A percentile compares a stretch with the other conserved stretches of the same genome.
Conservation (phyloP, 306 rosid genomes). For the Lablab purpureus region DNA sequence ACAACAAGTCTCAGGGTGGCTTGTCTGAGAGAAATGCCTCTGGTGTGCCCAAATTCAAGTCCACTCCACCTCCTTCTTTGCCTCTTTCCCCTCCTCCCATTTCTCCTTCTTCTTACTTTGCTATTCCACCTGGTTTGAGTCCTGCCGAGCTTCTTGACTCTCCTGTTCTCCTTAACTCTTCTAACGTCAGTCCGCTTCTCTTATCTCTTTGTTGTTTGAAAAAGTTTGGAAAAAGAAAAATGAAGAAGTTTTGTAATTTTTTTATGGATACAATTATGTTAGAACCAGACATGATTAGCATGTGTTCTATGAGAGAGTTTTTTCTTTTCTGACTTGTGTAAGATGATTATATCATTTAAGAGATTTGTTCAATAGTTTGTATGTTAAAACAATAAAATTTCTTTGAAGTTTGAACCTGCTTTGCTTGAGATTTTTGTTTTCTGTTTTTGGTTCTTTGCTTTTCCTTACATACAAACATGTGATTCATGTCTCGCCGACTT, state of each 20-base stretch:
- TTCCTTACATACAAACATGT: neutral
- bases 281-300: neutral
- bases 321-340: neutral
- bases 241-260: neutral
- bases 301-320: neutral
- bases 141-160: conserved; percentile 93
- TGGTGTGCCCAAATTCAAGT: conserved; percentile 90
- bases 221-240: neutral
- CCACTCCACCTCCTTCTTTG: conserved; percentile 81
- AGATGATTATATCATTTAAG: neutral
- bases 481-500: neutral
- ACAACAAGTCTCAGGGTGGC: conserved; percentile 50
- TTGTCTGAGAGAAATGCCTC: conserved; percentile 59
- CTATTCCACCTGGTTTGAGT: conserved; percentile 85
- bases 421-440: conserved; percentile 2
- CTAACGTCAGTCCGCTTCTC: conserved; percentile 57
- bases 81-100: conserved; percentile 78
- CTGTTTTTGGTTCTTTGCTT: neutral
- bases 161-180: conserved; percentile 73
- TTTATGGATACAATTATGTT: neutral
- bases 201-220: neutral
- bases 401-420: neutral
- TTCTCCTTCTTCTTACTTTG: conserved; percentile 83
- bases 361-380: conserved; percentile 17
- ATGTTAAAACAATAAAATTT: neutral